phyloP scores from a whole-genome alignment of 441 rosid genomes.

The Gossypium davidsonii region DNA sequence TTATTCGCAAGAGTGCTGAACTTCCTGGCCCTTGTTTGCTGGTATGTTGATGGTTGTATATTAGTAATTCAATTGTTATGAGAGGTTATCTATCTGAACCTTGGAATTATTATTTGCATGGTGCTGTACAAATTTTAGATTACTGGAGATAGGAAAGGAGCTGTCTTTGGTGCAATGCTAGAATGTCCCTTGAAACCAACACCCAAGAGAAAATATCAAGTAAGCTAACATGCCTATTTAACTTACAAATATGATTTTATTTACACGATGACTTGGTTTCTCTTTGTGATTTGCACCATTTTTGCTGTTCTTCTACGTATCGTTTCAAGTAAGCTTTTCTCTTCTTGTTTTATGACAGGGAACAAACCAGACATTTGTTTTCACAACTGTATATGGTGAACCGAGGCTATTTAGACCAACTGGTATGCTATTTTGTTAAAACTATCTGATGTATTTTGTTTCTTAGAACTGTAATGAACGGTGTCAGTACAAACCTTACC shows the following conservation, averaged over 20 bases:
- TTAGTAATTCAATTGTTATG: neutral
- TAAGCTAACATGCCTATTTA: constrained; percentile 12
- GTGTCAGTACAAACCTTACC: neutral
- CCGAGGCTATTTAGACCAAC: constrained; percentile 93
- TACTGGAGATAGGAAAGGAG: constrained; percentile 80
- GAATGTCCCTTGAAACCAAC: constrained; percentile 80
- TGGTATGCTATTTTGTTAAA: constrained; percentile 35
- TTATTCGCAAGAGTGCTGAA: constrained; percentile 69
- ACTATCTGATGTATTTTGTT: neutral
- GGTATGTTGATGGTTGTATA: constrained; percentile 34
- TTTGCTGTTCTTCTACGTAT: neutral
- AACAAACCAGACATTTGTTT: constrained; percentile 75
- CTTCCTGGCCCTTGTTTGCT: constrained; percentile 77
- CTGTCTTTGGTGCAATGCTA: constrained; percentile 72
- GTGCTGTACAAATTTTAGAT: constrained; percentile 44
- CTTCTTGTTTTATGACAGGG: constrained; percentile 41
- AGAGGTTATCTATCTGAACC: neutral
- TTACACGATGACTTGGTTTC: neutral
- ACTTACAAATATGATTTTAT: neutral
- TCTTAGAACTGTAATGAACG: neutral
- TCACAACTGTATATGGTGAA: constrained; percentile 78
- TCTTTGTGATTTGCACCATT: constrained; percentile 1
- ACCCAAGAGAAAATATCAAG: constrained; percentile 94
- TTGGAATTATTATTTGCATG: constrained; percentile 8
- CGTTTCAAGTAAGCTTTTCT: neutral